Base-by-base conservation (phyloP, 2,329 filamentous ascomycete species). In the Ceratocystis diversiconidia region DNA sequence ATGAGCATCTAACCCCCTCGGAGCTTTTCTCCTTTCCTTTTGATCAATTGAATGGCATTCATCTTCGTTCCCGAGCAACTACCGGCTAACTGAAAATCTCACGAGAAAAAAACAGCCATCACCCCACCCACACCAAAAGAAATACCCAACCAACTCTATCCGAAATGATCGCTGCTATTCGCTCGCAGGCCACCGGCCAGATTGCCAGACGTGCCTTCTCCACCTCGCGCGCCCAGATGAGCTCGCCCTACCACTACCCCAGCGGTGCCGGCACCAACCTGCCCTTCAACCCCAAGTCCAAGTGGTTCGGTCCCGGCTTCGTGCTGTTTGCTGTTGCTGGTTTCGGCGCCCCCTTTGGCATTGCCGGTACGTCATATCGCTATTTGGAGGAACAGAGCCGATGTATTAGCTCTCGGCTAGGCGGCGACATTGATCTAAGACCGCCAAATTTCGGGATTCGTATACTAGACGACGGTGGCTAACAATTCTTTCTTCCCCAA, bases 211-310 rank as follows among this genome's bases (percentile, higher is more conserved):
- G 94, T 78, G 90, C 88, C 80, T 96, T 99, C 87, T 88, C 91
- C 78, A 85, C 90, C 74, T 95, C 92, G 76, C 89, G 90, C 74
- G 79, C 88, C 75, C 90, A 89, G 77, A 80, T 95, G 76, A 84
- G 82, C 73, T 95, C 90, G 76, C 92, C 92, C 70, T 96, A 95
- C 87, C 94, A 99, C 83, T 99, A 99, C 82, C 88, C 92, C 72
- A 92, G 97, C 82, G 94, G 92, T 70, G 89, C 92, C 74, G 88
- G 90, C 79, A 87, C 83, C 82, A 97, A 96, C 84, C 79, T 99
- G 71, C 94, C 94, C 71, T 99, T 99, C 86, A 95, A 99, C 83
- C 89, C 94, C 71, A 82, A 90, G 80, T 92, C 86, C 75, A 89
- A 86, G 79, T 88, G 82, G 79, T 99, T 99, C 76, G 84, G 80